Evolutionary conservation across 495 filamentous ascomycete genomes (phyloP).

Genomic region (Aspergillus panamensis): DNA sequence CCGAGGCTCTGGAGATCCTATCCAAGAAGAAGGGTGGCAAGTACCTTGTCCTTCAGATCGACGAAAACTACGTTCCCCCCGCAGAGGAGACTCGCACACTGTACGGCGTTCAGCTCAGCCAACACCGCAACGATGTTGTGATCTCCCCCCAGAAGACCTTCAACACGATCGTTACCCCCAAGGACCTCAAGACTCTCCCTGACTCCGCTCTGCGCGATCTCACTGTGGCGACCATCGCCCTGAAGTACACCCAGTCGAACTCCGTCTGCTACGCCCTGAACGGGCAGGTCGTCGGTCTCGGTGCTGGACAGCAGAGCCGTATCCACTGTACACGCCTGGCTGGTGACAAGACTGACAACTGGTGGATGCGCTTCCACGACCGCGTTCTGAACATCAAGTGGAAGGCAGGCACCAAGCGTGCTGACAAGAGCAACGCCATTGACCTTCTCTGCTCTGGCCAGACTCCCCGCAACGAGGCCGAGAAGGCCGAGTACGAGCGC

Average conservation of each 20-base stretch:
- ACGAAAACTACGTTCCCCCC: constrained; percentile 76
- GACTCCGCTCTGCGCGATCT: constrained; percentile 83
- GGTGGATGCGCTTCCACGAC: constrained; percentile 97
- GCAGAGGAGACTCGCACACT: constrained; percentile 76
- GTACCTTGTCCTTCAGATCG: constrained; percentile 94
- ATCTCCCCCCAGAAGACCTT: constrained; percentile 83
- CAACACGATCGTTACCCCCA: constrained; percentile 76
- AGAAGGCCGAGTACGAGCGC: constrained; percentile 80
- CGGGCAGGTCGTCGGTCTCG: constrained; percentile 90
- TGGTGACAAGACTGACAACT: constrained; percentile 98
- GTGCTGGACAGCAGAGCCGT: constrained; percentile 93
- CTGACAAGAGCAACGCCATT: constrained; percentile 97
- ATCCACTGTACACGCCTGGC: constrained; percentile 98
- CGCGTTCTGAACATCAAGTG: constrained; percentile 83
- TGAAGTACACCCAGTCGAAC: constrained; percentile 98
- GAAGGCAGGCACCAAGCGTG: constrained; percentile 93
- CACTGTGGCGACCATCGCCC: constrained; percentile 90
- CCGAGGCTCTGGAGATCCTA: constrained; percentile 82
- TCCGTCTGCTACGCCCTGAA: constrained; percentile 97
- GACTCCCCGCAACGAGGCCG: constrained; percentile 70
- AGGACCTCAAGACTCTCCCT: constrained; percentile 66
- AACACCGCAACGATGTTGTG: constrained; percentile 86
- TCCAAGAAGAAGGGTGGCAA: constrained; percentile 98
- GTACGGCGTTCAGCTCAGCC: constrained; percentile 79
- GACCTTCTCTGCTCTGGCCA: constrained; percentile 88